Evolutionary conservation across 2,329 filamentous ascomycete genomes (phyloP).

Genomic region (Fusarium fujikuroi): DNA sequence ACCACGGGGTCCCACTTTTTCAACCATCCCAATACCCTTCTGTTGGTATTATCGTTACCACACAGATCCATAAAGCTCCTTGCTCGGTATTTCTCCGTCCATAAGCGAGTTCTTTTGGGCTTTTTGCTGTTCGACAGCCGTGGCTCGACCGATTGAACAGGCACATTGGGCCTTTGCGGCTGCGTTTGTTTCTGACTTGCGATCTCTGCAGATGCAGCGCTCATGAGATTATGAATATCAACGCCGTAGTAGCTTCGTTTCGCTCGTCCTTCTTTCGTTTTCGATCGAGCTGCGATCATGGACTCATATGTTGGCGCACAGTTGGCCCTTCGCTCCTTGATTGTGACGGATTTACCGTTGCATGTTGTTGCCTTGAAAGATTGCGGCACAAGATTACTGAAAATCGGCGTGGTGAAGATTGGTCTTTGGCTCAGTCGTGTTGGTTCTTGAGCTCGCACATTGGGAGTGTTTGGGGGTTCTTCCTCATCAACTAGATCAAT

Average conservation of each 20-base stretch:
- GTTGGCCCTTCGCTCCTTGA: conserved; percentile 64
- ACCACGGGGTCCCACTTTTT: conserved; percentile 95
- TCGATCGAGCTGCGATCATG: conserved; percentile 75
- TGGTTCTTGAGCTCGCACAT: conserved; percentile 14
- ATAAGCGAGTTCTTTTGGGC: conserved; percentile 71
- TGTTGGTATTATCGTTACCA: conserved; percentile 93
- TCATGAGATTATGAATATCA: conserved; percentile 85
- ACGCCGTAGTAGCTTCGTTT: conserved; percentile 89
- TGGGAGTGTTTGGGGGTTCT: not conserved
- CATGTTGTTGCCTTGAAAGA: conserved; percentile 63
- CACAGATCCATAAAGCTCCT: conserved; percentile 91
- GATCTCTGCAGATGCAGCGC: conserved; percentile 72
- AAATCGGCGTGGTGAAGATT: conserved; percentile 44
- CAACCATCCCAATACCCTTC: conserved; percentile 89
- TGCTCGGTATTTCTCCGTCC: conserved; percentile 98
- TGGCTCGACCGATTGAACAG: conserved; percentile 58
- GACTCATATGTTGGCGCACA: conserved; percentile 68
- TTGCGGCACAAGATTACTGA: conserved; percentile 41
- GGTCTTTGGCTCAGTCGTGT: conserved; percentile 37
- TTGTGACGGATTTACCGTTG: conserved; percentile 64
- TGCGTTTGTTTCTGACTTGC: conserved; percentile 49
- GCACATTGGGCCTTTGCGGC: conserved; percentile 45
- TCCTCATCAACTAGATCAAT: conserved; percentile 1
- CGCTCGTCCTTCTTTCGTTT: conserved; percentile 73
- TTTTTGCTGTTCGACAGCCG: conserved; percentile 48